Evolutionary conservation across 768 basidiomycete genomes (phyloP), one percentile per base, ranked within the genome.

Genomic region (Panaeolus cyanescens): DNA sequence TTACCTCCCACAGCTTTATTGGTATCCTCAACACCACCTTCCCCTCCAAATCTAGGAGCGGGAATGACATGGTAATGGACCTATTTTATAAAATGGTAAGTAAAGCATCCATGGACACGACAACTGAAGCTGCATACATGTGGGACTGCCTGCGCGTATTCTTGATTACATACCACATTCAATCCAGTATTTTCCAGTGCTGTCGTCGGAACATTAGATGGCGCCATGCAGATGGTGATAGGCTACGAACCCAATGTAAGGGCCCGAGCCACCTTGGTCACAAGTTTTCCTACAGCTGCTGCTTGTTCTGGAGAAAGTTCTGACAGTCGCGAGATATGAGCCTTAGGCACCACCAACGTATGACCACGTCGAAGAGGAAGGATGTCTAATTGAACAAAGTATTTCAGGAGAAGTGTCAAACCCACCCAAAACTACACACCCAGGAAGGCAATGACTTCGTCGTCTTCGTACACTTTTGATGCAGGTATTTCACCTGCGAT

Each of bases 1-100:
- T 53, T 55, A 19, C 55, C 61, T 39, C 62, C 63, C 28, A 65
- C 55, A 34, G 65, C 37, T 25, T 53, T 40, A 61, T 57, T 36
- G 42, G 60, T 60, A 32, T 67, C 19, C 57, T 40, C 58, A 45
- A 50, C 37, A 57, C 39, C 32, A 50, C 25, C 25, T 15, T 28
- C 45, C 4, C 45, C 45, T 28, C 63, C 73, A 61, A 84, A 78
- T 31, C 62, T 76, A 2, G 90, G 90, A 1, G 90, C 89, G 1
- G 90, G 90, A 58, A 92, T 86, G 55, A 92, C 81, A 70, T 92
- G 90, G 68, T 87, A 90, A 70, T 91, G 90, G 31, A 91, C 90
- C 89, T 90, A 60, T 32, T 53, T 13, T 42, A 28, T 15, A 53
- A 54, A 62, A 55, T 28, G 30, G 10, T 55, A 8, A 30, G 32